Base-by-base conservation (phyloP, 192 early-diverging fungal species). In the Gonapodya sp. region DNA sequence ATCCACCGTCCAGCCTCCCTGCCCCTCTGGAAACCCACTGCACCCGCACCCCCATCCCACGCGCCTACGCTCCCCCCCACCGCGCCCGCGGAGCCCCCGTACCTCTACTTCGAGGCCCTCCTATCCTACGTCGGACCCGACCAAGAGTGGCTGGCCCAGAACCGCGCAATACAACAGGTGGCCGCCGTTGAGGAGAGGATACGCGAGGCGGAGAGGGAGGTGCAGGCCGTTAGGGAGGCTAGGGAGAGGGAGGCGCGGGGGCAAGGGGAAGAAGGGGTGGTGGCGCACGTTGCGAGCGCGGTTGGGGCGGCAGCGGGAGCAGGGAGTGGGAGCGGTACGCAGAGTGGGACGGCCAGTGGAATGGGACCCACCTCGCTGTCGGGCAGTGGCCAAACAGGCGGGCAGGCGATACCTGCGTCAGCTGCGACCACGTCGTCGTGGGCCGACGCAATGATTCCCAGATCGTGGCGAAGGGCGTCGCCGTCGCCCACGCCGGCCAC, bases 81-180 rank as follows among this genome's bases (percentile, higher is more conserved):
- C 46, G 8, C 8, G 8, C 46, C 24, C 8, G 46, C 8, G 8
- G 46, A 64, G 8, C 30, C 8, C 8, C 30, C 18, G 18, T 77
- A 77, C 75, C 2, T 77, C 8, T 77, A 77, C 75, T 77, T 77
- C 31, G 75, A 77, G 31, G 75, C 75, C 31, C 18, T 77, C 30
- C 31, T 77, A 77, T 77, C 75, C 18, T 34, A 32, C 75, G 75
- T 77, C 31, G 75, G 75, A 2, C 75, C 75, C 2, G 75, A 77
- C 75, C 18, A 18, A 33, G 75, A 18, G 31, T 77, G 75, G 75
- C 30, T 77, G 8, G 75, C 18, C 8, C 30, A 18, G 75, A 18
- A 77, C 31, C 75, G 75, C 18, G 46, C 46, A 8, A 77, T 77
- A 2, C 75, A 77, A 33, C 75, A 77, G 75, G 75, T 34, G 75